Evolutionary conservation across 108 stramenopile genomes (phyloP).

Genomic region (Skeletonema menzelii): DNA sequence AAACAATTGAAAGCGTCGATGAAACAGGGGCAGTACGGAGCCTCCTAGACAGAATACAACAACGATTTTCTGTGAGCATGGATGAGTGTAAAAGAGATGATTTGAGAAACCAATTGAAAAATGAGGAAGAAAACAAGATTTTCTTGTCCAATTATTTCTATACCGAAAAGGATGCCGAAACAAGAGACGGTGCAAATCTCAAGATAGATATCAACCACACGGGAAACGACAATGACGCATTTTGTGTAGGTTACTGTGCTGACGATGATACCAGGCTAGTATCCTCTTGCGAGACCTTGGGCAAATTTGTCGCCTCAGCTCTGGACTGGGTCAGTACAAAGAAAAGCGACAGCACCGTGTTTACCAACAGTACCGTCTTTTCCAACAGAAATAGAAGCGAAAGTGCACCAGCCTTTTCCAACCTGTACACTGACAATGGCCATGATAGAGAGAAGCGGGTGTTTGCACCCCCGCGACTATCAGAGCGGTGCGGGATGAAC

Average conservation of each 20-base stretch:
- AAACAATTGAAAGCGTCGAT: not conserved
- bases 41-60: slow-evolving; percentile 26
- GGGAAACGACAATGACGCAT: slow-evolving; percentile 8
- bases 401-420: not conserved
- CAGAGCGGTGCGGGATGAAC: not conserved
- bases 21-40: not conserved
- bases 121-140: slow-evolving; percentile 13
- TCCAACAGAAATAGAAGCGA: not conserved
- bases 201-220: slow-evolving; percentile 41
- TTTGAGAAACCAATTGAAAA: not conserved
- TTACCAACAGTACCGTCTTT: not conserved
- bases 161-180: slow-evolving; percentile 7
- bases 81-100: not conserved
- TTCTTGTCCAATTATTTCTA: slow-evolving; percentile 40
- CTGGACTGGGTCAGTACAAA: not conserved
- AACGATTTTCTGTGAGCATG: slow-evolving; percentile 21
- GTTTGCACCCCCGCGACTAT: slow-evolving; percentile 31
- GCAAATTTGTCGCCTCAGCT: not conserved
- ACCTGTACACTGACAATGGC: not conserved
- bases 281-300: slow-evolving; percentile 9
- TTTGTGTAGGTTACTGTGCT: slow-evolving; percentile 9
- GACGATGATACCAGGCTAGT: not conserved
- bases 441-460: not conserved
- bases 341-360: not conserved
- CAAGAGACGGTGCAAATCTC: slow-evolving; percentile 5